A percentile compares a stretch with the other conserved stretches of the same genome.
phyloP scores from a whole-genome alignment of 2,329 filamentous ascomycete genomes.

The Hymenoscyphus repandus region DNA sequence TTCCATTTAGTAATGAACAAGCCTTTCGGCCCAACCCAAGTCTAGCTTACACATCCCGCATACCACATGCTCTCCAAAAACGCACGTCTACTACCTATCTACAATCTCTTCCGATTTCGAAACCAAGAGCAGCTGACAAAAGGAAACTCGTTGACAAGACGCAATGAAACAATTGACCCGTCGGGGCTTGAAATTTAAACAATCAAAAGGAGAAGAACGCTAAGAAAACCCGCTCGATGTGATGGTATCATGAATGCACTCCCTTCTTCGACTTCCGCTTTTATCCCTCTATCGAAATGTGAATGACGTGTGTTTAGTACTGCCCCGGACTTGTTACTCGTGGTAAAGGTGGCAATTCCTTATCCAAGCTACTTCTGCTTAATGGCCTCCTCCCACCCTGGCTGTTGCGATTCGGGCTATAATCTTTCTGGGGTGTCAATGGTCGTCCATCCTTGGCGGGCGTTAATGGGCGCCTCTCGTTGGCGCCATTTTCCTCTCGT shows the following conservation, averaged over 20 bases:
- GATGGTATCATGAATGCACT: slow-evolving; percentile 22
- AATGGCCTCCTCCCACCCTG: slow-evolving; percentile 25
- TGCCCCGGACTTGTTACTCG: slow-evolving; percentile 10
- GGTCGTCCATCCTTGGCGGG: slow-evolving; percentile 36
- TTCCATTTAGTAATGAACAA: slow-evolving; percentile 7
- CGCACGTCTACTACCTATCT: slow-evolving; percentile 7
- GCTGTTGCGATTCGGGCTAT: slow-evolving; percentile 13
- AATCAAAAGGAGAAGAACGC: not conserved
- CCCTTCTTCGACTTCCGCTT: not conserved
- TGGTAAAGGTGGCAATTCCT: slow-evolving; percentile 54
- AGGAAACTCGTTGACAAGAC: slow-evolving; percentile 14
- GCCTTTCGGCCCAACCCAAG: slow-evolving; percentile 2
- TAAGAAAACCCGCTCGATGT: slow-evolving; percentile 4
- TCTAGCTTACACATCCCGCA: slow-evolving; percentile 10
- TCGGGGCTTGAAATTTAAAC: slow-evolving; percentile 1
- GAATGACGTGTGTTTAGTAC: slow-evolving; percentile 7
- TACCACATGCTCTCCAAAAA: not conserved
- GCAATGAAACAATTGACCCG: slow-evolving; percentile 9
- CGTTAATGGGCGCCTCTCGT: slow-evolving; percentile 36
- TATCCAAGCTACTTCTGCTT: slow-evolving; percentile 54
- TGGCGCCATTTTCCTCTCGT: slow-evolving; percentile 31
- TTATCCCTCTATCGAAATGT: not conserved
- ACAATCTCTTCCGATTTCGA: slow-evolving; percentile 7
- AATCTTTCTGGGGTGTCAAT: slow-evolving; percentile 18
- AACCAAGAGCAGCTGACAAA: slow-evolving; percentile 1